Conservation (phyloP, 768 basidiomycete species). For the Punctularia strigosozonata region DNA sequence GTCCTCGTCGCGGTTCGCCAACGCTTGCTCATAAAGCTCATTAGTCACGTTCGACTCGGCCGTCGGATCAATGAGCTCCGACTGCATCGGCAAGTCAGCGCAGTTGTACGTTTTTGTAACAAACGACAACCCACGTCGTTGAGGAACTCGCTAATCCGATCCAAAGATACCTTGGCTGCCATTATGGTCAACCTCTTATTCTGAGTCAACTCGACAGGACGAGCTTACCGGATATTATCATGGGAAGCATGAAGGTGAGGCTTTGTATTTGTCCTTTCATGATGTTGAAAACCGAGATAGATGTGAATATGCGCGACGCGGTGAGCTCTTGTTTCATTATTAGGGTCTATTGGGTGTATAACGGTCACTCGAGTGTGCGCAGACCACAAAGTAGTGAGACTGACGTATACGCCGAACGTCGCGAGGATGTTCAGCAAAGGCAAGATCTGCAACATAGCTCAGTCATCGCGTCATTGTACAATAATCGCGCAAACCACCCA, state of each 20-base stretch:
- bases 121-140: slow-evolving; percentile 10
- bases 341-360: background rate
- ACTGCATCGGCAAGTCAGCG: slow-evolving; percentile 2
- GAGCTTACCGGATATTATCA: background rate
- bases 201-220: background rate
- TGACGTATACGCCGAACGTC: background rate
- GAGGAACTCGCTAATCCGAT: slow-evolving; percentile 30
- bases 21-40: no score
- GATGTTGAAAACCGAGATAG: background rate
- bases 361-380: background rate
- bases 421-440: background rate
- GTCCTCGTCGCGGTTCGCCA: background rate
- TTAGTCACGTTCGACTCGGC: background rate
- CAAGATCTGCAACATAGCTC: background rate
- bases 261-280: background rate
- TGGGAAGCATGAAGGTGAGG: background rate
- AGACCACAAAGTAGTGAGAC: background rate
- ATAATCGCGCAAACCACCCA: no score
- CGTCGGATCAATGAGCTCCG: slow-evolving; percentile 11
- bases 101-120: background rate
- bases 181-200: background rate
- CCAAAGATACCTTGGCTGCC: slow-evolving; percentile 24
- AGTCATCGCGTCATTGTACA: no score
- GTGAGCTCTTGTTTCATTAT: slow-evolving; percentile 19
- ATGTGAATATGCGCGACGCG: background rate